Conservation (phyloP, 805 yeast species). For the Barnettozyma vustinii region DNA sequence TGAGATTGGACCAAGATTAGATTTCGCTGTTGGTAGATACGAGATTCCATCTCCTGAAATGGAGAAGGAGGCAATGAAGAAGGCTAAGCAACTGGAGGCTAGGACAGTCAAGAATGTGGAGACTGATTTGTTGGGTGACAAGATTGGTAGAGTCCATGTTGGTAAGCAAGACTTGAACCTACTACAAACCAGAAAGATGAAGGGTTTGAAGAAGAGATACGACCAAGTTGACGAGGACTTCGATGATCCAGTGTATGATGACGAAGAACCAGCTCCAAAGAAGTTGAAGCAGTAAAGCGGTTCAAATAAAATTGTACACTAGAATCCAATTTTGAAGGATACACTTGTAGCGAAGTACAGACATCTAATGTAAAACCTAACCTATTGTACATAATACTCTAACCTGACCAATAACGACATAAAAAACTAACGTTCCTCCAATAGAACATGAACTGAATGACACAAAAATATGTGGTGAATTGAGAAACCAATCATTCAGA, state of each 20-base stretch:
- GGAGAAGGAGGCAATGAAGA: slow-evolving; percentile 82
- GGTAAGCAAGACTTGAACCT: slow-evolving; percentile 90
- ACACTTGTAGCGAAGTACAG: not conserved
- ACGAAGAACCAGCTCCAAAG: slow-evolving; percentile 31
- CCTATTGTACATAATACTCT: not conserved
- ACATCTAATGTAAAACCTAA: not conserved
- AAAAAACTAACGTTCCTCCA: not conserved
- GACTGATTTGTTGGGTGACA: slow-evolving; percentile 88
- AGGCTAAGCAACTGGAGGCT: slow-evolving; percentile 75
- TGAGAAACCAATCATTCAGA: not conserved
- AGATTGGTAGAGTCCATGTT: slow-evolving; percentile 92
- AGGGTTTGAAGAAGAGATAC: slow-evolving; percentile 84
- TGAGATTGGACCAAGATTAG: slow-evolving; percentile 94
- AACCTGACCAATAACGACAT: not conserved
- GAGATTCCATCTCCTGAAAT: slow-evolving; percentile 78
- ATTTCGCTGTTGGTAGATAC: slow-evolving; percentile 86
- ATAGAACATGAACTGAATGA: not conserved
- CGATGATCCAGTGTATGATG: slow-evolving; percentile 45
- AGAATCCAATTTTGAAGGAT: not conserved
- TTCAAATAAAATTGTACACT: slow-evolving; percentile 1
- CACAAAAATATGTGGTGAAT: not conserved
- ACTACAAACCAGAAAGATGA: slow-evolving; percentile 96
- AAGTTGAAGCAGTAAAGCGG: slow-evolving; percentile 15
- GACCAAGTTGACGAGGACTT: slow-evolving; percentile 62
- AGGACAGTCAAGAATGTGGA: slow-evolving; percentile 85